A percentile compares a stretch with the other conserved stretches of the same genome.
Evolutionary conservation across 1,139 yeast species (phyloP).

Genomic region (Sugiyamaella pinicola): DNA sequence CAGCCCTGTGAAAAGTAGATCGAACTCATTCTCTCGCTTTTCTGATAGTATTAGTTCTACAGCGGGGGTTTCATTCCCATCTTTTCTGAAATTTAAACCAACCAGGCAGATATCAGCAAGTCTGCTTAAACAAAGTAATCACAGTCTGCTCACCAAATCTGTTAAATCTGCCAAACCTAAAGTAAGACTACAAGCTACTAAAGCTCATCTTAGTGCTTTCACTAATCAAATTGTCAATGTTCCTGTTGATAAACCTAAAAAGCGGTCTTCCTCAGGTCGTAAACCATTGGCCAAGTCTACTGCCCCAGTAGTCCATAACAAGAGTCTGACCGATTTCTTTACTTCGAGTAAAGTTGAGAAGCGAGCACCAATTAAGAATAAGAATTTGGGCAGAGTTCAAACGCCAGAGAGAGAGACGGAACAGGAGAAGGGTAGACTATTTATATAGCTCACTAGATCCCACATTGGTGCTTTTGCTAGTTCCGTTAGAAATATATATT

Average conservation of each 20-base stretch:
- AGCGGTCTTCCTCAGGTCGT: slow-evolving; percentile 9
- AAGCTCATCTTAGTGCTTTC: slow-evolving; percentile 4
- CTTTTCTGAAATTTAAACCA: neutral
- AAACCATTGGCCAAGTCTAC: neutral
- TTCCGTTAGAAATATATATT: too few species aligned
- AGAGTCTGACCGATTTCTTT: slow-evolving; percentile 13
- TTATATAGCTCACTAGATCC: too few species aligned
- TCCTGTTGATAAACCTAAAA: slow-evolving; percentile 1
- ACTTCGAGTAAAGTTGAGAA: slow-evolving; percentile 2
- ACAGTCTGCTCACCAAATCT: slow-evolving; percentile 2
- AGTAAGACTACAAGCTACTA: slow-evolving; percentile 1
- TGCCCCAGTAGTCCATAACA: neutral
- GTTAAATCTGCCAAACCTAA: slow-evolving; percentile 9
- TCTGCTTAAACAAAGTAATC: slow-evolving; percentile 10
- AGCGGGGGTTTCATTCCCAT: neutral
- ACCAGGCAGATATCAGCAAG: slow-evolving; percentile 3
- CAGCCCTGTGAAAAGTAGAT: neutral
- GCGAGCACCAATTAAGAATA: neutral
- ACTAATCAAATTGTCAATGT: slow-evolving; percentile 11
- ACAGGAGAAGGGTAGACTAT: too few species aligned
- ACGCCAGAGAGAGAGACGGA: too few species aligned
- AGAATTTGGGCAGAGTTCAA: too few species aligned
- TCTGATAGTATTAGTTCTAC: neutral
- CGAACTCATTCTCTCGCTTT: neutral
- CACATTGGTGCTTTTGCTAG: too few species aligned